Base-by-base conservation (phyloP, 441 rosid genomes). In the Jatropha podagrica region DNA sequence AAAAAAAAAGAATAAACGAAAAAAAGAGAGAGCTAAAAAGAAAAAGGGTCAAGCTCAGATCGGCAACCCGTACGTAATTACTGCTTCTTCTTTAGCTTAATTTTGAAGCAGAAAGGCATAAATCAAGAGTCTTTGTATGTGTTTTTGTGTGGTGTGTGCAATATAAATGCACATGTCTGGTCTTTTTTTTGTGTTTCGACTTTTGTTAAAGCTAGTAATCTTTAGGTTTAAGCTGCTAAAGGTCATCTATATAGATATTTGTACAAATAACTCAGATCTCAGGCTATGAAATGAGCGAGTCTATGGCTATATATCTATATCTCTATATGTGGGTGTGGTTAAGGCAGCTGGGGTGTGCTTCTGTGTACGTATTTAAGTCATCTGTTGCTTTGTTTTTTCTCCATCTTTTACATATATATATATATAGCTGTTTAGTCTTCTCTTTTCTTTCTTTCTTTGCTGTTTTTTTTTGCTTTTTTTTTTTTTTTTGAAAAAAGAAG, bases 201-300 rank as follows among this genome's bases (percentile, higher is more conserved):
- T 81, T 81, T 78, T 76, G 46, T 71, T 76, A 71, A 83, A 87
- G 83, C 81, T 80, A 61, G 70, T 75, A 63, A 38, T 83, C 77
- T 84, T 81, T 78, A 69, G 49, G 74, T 51, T 73, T 80, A 49
- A 46, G 59, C 70, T 69, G 41, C 23, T 63, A 48, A 75, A 52
- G 18, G 71, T 58, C 38, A 65, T 75, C 65, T 9, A 46, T 9
- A 38, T 44, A 74, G 74, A 15, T 52, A 71, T 56, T 49, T 32
- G 56, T 59, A 32, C 71, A 54, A 63, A 68, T 69, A 70, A 81
- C 78, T 88, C 79, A 80, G 82, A 69, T 84, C 86, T 60, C 72
- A 26, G 56, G 75, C 77, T 77, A 55, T 56, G 63, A 52, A 75
- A 60, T 51, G 69, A 54, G 41, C 6, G 51, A 73, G 37, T 59